Evolutionary conservation across 257 asterid genomes (phyloP).

Genomic region (Fraxinus excelsior): DNA sequence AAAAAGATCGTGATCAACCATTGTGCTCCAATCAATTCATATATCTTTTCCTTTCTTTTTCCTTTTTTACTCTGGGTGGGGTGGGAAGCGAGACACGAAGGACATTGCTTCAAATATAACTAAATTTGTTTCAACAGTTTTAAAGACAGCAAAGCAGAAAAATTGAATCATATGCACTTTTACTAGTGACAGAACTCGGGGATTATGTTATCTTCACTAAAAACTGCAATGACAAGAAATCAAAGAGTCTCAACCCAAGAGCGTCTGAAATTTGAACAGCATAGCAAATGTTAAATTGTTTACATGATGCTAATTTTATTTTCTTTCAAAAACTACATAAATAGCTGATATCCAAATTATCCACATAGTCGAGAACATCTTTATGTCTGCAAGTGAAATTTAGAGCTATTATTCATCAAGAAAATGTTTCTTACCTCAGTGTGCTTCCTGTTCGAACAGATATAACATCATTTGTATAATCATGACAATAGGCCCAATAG

Average conservation of each 20-base stretch:
- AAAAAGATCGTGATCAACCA: constrained; percentile 4
- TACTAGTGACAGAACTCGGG: background rate
- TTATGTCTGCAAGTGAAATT: background rate
- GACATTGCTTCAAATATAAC: background rate
- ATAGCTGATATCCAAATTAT: background rate
- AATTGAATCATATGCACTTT: background rate
- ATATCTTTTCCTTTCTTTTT: background rate
- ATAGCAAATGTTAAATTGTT: background rate
- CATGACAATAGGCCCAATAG: constrained; percentile 94
- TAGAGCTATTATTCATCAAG: background rate
- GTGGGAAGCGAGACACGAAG: background rate
- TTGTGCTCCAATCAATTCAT: background rate
- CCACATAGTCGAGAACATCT: background rate
- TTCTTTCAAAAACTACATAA: background rate
- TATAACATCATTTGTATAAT: constrained; percentile 80
- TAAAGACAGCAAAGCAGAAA: background rate
- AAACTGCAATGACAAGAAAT: background rate
- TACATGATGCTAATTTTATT: background rate
- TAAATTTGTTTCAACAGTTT: background rate
- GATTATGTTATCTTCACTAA: background rate
- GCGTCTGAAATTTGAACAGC: background rate
- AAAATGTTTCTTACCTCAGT: constrained; percentile 56
- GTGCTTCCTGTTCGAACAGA: constrained; percentile 79
- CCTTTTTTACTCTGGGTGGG: background rate
- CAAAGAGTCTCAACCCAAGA: background rate